Base-by-base conservation (phyloP, 2,329 filamentous ascomycete genomes). In the Falciphora oryzae region DNA sequence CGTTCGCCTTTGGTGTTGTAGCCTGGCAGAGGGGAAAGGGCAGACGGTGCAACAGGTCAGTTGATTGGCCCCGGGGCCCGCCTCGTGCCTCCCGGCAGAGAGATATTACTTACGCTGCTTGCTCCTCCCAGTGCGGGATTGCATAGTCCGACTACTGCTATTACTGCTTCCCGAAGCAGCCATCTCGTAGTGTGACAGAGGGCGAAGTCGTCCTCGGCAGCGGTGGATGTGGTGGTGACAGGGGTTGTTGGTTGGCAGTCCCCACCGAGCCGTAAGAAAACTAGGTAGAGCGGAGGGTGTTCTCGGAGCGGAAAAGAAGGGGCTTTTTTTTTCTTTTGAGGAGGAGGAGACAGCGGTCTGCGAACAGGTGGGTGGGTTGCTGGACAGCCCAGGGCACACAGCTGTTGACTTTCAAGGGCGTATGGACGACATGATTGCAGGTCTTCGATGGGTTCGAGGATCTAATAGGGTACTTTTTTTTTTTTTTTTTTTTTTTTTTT, bases 1-100 rank as follows among this genome's bases (percentile, higher is more conserved):
- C 95, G 90, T 79, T 98, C 94, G 80, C 94, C 94, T 76, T 92
- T 90, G 66, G 90, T 80, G 73, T 92, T 93, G 80, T 98, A 99
- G 74, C 93, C 95, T 98, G 78, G 65, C 27, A 25, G 28, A 57
- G 25, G 28, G 44, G 35, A 57, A 22, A 13, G 57, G 18, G 13
- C 57, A 59, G 18, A 59, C 72, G 65, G 66, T 68, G 65, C 44
- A 68, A 61, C 67, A 68, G 69, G 67, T 67, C 65, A 68, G 66
- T 63, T 68, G 67, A 66, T 64, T 63, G 66, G 68, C 61, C 66
- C 67, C 66, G 63, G 60, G 64, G 61, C 44, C 44, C 64, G 67
- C 59, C 29, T 58, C 61, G 38, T 59, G 35, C 31, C 62, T 66
- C 65, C 66, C 65, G 65, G 67, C 63, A 57, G 58, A 63, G 53